Evolutionary conservation across 116 monocot species (phyloP), one percentile per base, ranked within the genome.

Genomic region (Zostera marina): DNA sequence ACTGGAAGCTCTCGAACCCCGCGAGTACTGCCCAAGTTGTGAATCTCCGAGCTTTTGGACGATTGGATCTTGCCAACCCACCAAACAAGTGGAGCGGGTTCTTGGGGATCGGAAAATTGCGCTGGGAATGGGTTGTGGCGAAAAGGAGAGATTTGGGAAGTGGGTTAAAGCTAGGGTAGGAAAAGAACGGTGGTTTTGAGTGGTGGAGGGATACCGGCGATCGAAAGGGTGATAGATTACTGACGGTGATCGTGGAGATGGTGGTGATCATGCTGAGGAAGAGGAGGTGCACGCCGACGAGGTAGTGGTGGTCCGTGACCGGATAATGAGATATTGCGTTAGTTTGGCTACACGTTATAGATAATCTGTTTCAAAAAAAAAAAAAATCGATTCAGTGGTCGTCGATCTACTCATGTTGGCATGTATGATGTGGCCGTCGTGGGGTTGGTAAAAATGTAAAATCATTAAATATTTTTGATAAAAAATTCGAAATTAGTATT

Each of bases 1-100:
- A 74, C 40, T 70, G 70, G 42, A 70, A 14, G 60, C 54, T 65
- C 58, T 79, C 73, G 25, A 84, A 52, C 49, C 47, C 24, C 52
- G 26, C 59, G 23, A 60, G 42, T 38, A 61, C 47, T 19, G 54
- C 63, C 25, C 8, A 19, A 43, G 59, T 39, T 44, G 42, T 21
- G 17, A 24, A 44, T 13, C 22, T 11, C 8, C 32, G 8, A 6
- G 14, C 25, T 26, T 19, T 63, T 13, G 24, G 45, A 16, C 24
- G 26, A 16, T 44, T 62, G 14, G 13, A 7, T 48, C 48, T 11
- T 16, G 15, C 21, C 8, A 6, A 17, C 49, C 5, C 39, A 48
- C 3, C n/a, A 49, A 22, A 15, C 38, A 39, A 32, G 63, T 7
- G 15, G 48, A 14, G 16, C 0, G 48, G 5, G 3, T 47, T 15